Conservation (phyloP, 768 basidiomycete genomes). For the Lentinula raphanica region DNA sequence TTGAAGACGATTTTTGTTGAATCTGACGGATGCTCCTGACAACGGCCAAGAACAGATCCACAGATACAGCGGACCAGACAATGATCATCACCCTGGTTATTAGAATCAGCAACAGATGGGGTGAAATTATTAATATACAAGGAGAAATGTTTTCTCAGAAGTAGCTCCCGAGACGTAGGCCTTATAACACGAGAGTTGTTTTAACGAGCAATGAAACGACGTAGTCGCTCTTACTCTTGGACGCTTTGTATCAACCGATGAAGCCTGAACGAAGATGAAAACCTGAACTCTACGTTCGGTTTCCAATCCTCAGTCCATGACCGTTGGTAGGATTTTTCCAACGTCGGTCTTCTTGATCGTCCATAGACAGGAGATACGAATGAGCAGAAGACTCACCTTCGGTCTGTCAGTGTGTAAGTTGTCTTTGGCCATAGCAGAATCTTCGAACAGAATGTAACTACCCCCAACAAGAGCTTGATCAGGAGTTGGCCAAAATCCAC, state of each 20-base stretch:
- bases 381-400: constrained; percentile 47
- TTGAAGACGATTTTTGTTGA: constrained; percentile 46
- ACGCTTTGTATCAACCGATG: constrained; percentile 93
- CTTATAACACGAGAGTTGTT: constrained; percentile 87
- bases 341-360: constrained; percentile 91
- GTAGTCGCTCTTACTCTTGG: constrained; percentile 56
- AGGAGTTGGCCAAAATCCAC: constrained; percentile 71
- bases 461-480: constrained; percentile 83
- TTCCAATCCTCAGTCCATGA: constrained; percentile 22
- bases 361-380: constrained; percentile 36
- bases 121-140: constrained; percentile 11
- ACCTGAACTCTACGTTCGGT: constrained; percentile 14
- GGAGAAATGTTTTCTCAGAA: constrained; percentile 64
- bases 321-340: constrained; percentile 64
- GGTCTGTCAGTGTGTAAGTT: constrained; percentile 44
- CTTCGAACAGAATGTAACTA: constrained; percentile 79
- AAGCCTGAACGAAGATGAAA: constrained; percentile 25
- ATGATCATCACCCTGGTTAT: constrained; percentile 60
- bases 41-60: constrained; percentile 76
- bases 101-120: constrained; percentile 9
- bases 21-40: constrained; percentile 42
- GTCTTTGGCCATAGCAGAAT: constrained; percentile 44
- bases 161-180: constrained; percentile 83
- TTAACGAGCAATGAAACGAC: constrained; percentile 44
- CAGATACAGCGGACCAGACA: constrained; percentile 69